phyloP scores from a whole-genome alignment of 768 basidiomycete genomes.

The Phanerochaete carnosa region DNA sequence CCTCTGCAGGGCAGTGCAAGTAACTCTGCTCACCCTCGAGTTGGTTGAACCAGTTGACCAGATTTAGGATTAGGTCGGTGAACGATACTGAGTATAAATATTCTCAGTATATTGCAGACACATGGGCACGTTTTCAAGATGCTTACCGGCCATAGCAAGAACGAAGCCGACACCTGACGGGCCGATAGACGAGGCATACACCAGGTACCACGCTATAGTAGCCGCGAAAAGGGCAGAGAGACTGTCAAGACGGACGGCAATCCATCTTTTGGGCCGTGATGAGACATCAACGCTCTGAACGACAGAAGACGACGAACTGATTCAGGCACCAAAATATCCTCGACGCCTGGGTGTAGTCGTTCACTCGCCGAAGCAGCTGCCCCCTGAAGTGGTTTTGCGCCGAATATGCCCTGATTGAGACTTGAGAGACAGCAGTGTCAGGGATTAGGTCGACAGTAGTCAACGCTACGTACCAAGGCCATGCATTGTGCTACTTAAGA shows the following conservation, averaged over 20 bases:
- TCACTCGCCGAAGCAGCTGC: slow-evolving; percentile 42
- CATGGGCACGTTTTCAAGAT: not conserved
- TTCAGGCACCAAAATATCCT: slow-evolving; percentile 46
- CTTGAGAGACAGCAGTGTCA: slow-evolving; percentile 10
- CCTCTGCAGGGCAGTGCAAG: not conserved
- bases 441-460: not conserved
- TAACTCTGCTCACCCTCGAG: slow-evolving; percentile 35
- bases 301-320: slow-evolving; percentile 24
- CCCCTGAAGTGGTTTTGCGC: slow-evolving; percentile 40
- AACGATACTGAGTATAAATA: slow-evolving; percentile 27
- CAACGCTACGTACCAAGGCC: slow-evolving; percentile 35
- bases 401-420: slow-evolving; percentile 53
- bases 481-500: slow-evolving; percentile 47
- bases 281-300: not conserved
- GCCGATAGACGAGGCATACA: slow-evolving; percentile 41
- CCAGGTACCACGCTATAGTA: slow-evolving; percentile 46
- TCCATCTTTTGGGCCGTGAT: slow-evolving; percentile 33
- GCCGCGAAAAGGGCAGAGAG: slow-evolving; percentile 47
- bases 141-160: slow-evolving; percentile 37
- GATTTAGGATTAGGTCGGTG: slow-evolving; percentile 49
- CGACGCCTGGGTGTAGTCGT: slow-evolving; percentile 40
- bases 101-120: not conserved
- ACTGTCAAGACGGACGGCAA: slow-evolving; percentile 50
- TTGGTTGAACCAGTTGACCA: slow-evolving; percentile 39
- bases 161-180: slow-evolving; percentile 37